A percentile compares a stretch with the other conserved stretches of the same genome.
These are phyloP conservation scores for Arabidopsis hybrid DNA, from an alignment of 441 rosid species.

Conservation along the genomic window DNA sequence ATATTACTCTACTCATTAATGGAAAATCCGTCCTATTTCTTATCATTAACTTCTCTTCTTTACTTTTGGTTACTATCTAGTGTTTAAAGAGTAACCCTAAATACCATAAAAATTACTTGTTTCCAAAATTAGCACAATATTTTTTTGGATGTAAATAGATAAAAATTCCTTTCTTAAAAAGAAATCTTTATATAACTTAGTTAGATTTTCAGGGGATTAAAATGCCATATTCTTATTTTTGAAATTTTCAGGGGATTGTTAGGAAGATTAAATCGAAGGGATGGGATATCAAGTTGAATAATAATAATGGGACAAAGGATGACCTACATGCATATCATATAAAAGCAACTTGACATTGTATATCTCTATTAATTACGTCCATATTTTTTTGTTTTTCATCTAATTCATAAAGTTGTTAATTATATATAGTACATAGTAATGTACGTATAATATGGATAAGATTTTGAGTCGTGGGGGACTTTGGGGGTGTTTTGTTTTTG, in stretches of 20 bases:
- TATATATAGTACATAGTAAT: slow-evolving; percentile 6
- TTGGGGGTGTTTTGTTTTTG: slow-evolving; percentile 41
- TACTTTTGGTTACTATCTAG: not conserved
- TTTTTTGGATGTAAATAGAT: not conserved
- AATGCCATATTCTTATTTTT: not conserved
- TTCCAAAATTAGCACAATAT: not conserved
- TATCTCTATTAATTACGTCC: slow-evolving; percentile 38
- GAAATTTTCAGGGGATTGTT: slow-evolving; percentile 5
- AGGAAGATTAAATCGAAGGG: slow-evolving; percentile 11
- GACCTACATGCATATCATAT: slow-evolving; percentile 44
- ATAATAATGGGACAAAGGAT: slow-evolving; percentile 36
- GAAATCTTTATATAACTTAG: not conserved
- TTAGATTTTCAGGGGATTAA: not conserved
- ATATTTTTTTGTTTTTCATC: slow-evolving; percentile 31
- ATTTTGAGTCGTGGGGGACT: slow-evolving; percentile 41
- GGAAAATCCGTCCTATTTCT: not conserved
- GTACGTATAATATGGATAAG: slow-evolving; percentile 41
- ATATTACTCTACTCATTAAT: slow-evolving; percentile 35
- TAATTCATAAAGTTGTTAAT: slow-evolving; percentile 11
- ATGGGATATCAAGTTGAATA: slow-evolving; percentile 29
- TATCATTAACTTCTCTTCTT: not conserved
- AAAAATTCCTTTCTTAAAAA: not conserved
- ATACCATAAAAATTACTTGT: not conserved
- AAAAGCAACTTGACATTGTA: slow-evolving; percentile 42
- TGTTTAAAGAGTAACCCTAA: not conserved